These are phyloP conservation scores for Coriaria nepalensis DNA, from an alignment of 306 rosid genomes.

Conservation along the genomic window DNA sequence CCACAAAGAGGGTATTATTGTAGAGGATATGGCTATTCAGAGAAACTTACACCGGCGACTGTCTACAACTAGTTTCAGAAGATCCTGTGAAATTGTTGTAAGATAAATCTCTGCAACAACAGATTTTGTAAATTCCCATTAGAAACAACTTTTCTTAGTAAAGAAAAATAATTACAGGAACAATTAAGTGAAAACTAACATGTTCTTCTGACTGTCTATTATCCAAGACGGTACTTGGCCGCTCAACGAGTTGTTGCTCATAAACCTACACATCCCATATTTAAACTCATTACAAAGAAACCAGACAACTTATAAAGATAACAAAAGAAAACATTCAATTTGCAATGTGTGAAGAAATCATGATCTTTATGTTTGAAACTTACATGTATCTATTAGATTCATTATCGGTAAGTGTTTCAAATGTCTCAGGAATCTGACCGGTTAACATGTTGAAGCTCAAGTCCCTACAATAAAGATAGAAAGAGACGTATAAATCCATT, in stretches of 20 bases:
- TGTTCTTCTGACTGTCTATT: constrained; percentile 1
- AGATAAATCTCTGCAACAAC: constrained; percentile 63
- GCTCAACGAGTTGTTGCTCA: constrained; percentile 56
- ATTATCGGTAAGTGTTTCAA: neutral
- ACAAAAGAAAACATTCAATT: neutral
- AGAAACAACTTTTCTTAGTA: neutral
- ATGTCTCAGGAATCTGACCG: constrained; percentile 33
- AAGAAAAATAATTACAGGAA: constrained; percentile 2
- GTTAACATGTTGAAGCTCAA: constrained; percentile 24
- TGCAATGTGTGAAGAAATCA: neutral
- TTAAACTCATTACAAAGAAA: neutral
- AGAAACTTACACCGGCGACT: constrained; percentile 50
- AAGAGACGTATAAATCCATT: neutral
- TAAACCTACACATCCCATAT: constrained; percentile 42
- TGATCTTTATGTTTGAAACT: constrained; percentile 8
- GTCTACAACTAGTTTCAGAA: constrained; percentile 14
- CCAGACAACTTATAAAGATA: neutral
- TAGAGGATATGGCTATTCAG: neutral
- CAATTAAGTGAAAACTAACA: constrained; percentile 29
- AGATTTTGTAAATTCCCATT: neutral
- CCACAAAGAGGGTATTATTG: no score
- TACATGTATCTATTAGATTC: constrained; percentile 26
- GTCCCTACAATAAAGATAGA: constrained; percentile 14
- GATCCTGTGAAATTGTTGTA: constrained; percentile 53
- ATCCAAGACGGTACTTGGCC: constrained; percentile 56